phyloP scores from a whole-genome alignment of 208 protist genomes.

The Tritrichomonas foetus region DNA sequence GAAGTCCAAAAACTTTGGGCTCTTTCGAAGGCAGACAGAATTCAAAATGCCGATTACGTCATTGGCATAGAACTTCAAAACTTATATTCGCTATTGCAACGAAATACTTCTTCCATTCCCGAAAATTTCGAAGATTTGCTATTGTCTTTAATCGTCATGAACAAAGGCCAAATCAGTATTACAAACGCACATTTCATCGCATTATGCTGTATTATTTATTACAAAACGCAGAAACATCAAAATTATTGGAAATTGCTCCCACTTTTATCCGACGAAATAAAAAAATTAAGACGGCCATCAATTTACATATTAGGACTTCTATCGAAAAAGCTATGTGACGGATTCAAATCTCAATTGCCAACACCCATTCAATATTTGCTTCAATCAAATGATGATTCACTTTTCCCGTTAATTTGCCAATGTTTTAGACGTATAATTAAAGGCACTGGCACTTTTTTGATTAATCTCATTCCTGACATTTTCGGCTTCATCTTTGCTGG shows the following conservation, averaged over 20 bases:
- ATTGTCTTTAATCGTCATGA: not conserved
- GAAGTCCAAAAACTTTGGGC: not conserved
- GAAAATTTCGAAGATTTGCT: constrained; percentile 13
- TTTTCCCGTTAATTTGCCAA: not conserved
- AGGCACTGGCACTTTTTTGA: constrained; percentile 2
- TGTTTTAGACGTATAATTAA: constrained; percentile 16
- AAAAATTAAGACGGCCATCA: not conserved
- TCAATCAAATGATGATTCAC: not conserved
- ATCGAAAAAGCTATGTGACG: not conserved
- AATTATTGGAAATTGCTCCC: not conserved
- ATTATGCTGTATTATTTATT: not conserved
- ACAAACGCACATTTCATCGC: not conserved
- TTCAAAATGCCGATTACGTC: not conserved
- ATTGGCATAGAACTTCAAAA: not conserved
- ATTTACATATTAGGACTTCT: not conserved
- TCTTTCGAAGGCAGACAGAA: not conserved
- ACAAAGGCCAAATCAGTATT: not conserved
- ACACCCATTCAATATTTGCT: not conserved
- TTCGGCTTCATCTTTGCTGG: not conserved
- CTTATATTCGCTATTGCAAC: not conserved
- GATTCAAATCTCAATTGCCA: constrained; percentile 27
- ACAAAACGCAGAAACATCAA: not conserved
- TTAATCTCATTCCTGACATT: not conserved
- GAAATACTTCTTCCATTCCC: not conserved
- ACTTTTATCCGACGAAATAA: not conserved